Evolutionary conservation across 441 rosid species (phyloP).

Genomic region (Breynia disticha): DNA sequence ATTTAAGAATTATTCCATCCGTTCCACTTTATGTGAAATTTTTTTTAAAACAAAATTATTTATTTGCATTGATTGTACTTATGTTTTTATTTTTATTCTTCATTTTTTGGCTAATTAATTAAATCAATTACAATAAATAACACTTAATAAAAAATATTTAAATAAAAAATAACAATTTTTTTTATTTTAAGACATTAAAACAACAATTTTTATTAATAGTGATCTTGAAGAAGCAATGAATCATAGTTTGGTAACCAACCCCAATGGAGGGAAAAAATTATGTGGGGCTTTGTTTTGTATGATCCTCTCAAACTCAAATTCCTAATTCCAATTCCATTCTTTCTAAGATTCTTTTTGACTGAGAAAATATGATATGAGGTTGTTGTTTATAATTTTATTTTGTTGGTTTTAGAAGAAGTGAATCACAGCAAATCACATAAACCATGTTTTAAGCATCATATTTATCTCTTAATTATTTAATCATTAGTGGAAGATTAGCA

Average conservation of each 20-base stretch:
- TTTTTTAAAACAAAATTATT: no score
- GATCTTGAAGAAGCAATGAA: no score
- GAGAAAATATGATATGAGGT: not conserved
- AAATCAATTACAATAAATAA: no score
- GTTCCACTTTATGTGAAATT: no score
- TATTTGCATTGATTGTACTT: no score
- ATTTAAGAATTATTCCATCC: no score
- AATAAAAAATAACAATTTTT: no score
- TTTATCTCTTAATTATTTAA: not conserved
- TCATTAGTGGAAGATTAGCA: not conserved
- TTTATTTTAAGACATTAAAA: no score
- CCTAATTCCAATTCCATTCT: not conserved
- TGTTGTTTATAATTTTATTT: not conserved
- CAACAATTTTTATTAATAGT: no score
- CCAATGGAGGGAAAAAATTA: not conserved
- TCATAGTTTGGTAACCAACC: not conserved
- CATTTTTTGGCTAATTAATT: no score
- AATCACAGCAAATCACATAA: not conserved
- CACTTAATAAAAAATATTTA: no score
- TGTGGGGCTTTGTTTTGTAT: not conserved
- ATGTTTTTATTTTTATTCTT: no score
- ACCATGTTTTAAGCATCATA: not conserved
- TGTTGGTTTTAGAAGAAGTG: not conserved
- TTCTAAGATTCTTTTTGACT: not conserved
- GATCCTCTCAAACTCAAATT: not conserved